These are phyloP conservation scores for Piper longum DNA, from an alignment of 164 flowering plant genomes.

Conservation along the genomic window DNA sequence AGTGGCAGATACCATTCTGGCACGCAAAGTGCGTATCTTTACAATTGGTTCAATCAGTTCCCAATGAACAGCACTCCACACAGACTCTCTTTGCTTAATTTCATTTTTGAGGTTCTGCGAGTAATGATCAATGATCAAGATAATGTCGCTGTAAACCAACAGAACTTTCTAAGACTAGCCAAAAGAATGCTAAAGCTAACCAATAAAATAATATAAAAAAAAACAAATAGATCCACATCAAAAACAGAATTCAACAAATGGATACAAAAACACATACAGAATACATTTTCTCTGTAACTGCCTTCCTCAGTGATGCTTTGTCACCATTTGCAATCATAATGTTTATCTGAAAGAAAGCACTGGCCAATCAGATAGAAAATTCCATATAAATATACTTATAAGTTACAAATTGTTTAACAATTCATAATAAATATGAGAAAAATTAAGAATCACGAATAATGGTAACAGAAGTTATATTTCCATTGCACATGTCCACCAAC, in stretches of 20 bases:
- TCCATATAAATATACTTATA: background rate
- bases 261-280: conserved; percentile 46
- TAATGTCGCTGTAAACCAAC: background rate
- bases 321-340: conserved; percentile 59
- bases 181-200: background rate
- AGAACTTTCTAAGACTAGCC: background rate
- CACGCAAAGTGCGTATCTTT: conserved; percentile 76
- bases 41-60: conserved; percentile 70
- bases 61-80: conserved; percentile 74
- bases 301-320: conserved; percentile 58
- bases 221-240: background rate
- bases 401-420: no score
- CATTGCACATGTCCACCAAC: no score
- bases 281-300: conserved; percentile 79
- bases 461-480: no score
- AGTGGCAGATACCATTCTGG: conserved; percentile 50
- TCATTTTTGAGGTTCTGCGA: conserved; percentile 78
- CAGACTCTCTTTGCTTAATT: conserved; percentile 65
- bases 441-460: background rate
- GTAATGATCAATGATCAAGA: conserved; percentile 1
- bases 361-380: conserved; percentile 1
- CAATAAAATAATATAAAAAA: background rate
- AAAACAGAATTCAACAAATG: background rate
- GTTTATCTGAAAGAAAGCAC: conserved; percentile 48
- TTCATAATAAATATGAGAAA: background rate